A percentile compares a stretch with the other conserved stretches of the same genome.
Conservation (phyloP, 2,329 filamentous ascomycete species). For the Curvularia verruculosa region DNA sequence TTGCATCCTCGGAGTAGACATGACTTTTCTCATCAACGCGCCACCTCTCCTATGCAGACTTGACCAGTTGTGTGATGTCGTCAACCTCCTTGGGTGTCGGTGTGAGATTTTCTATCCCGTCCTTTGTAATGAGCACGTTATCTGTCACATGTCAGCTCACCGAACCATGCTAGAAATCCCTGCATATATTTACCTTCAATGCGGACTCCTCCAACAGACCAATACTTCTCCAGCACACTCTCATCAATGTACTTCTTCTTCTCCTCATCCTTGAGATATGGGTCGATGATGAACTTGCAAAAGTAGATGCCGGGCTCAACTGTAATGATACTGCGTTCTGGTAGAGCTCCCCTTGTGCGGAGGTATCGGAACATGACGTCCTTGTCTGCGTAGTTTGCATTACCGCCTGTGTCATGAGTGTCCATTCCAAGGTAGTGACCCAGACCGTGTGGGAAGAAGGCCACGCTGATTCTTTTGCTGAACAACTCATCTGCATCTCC, state of each 20-base stretch:
- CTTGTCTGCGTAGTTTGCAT: slow-evolving; percentile 64
- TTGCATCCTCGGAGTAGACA: background rate
- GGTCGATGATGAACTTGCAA: slow-evolving; percentile 73
- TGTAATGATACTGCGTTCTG: slow-evolving; percentile 83
- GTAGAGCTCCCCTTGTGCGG: slow-evolving; percentile 75
- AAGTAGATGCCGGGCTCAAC: slow-evolving; percentile 93
- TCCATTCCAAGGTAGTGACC: slow-evolving; percentile 61
- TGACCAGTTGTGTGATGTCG: slow-evolving; percentile 69
- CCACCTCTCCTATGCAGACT: slow-evolving; percentile 19
- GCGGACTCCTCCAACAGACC: slow-evolving; percentile 82
- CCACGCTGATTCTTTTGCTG: slow-evolving; percentile 53
- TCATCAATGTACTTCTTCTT: slow-evolving; percentile 70
- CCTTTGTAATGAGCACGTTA: slow-evolving; percentile 78
- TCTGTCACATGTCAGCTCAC: slow-evolving; percentile 55
- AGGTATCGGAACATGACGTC: slow-evolving; percentile 89
- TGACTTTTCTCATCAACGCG: background rate
- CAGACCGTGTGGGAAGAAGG: slow-evolving; percentile 59
- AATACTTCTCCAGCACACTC: slow-evolving; percentile 70
- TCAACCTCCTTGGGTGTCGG: slow-evolving; percentile 74
- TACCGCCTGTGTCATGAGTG: slow-evolving; percentile 58
- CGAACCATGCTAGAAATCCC: background rate
- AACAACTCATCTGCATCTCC: slow-evolving; percentile 59
- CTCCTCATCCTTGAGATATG: slow-evolving; percentile 66
- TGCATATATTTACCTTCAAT: slow-evolving; percentile 66
- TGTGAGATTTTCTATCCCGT: slow-evolving; percentile 84